Evolutionary conservation across 495 filamentous ascomycete genomes (phyloP).

Genomic region (Tuber calosporum): DNA sequence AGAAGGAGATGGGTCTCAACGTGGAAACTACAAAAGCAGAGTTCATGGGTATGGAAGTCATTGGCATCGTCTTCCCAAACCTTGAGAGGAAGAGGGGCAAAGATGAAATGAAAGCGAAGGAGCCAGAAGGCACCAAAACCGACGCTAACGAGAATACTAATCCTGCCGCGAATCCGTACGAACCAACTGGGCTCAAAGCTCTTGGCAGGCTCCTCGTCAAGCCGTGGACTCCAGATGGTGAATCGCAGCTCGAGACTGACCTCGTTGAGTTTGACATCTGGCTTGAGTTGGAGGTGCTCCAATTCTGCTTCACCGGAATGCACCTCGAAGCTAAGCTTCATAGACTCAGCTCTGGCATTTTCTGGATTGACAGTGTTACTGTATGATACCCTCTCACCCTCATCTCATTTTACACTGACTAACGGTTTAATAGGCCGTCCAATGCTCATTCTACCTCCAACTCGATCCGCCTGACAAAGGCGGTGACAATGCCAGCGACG

Average conservation of each 20-base stretch:
- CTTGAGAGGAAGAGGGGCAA: slow-evolving; percentile 35
- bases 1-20: slow-evolving; percentile 24
- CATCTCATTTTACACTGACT: slow-evolving; percentile 2
- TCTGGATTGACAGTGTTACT: slow-evolving; percentile 47
- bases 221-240: slow-evolving; percentile 43
- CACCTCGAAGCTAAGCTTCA: slow-evolving; percentile 63
- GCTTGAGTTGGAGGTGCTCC: slow-evolving; percentile 59
- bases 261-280: slow-evolving; percentile 55
- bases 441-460: slow-evolving; percentile 33
- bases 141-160: slow-evolving; percentile 6
- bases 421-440: slow-evolving; percentile 22
- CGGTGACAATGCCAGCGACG: slow-evolving; percentile 13
- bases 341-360: slow-evolving; percentile 55
- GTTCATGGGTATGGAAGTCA: slow-evolving; percentile 55
- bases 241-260: slow-evolving; percentile 22
- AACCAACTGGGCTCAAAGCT: slow-evolving; percentile 37
- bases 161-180: slow-evolving; percentile 4
- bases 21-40: slow-evolving; percentile 42
- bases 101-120: slow-evolving; percentile 40
- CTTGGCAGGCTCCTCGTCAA: slow-evolving; percentile 45
- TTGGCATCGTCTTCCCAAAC: slow-evolving; percentile 43
- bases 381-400: slow-evolving; percentile 20
- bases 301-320: slow-evolving; percentile 62
- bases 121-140: slow-evolving; percentile 13
- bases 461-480: slow-evolving; percentile 28